These are phyloP conservation scores for Talaromyces stipitatus DNA, from an alignment of 495 filamentous ascomycete genomes.

Conservation along the genomic window DNA sequence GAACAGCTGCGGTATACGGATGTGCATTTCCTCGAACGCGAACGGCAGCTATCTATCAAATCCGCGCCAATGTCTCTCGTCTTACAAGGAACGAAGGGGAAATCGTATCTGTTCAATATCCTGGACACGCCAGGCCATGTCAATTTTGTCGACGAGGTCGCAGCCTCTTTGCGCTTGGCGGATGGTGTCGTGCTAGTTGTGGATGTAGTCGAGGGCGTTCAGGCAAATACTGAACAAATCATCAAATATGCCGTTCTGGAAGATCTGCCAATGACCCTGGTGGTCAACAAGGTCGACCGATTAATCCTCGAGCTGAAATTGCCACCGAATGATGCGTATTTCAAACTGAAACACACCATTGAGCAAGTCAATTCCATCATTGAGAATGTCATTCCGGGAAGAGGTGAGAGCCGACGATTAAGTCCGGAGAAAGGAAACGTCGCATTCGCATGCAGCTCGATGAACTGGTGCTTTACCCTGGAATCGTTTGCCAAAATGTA, in stretches of 20 bases:
- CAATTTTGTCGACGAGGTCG: conserved; percentile 96
- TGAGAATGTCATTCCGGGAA: conserved; percentile 76
- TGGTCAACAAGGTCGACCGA: conserved; percentile 96
- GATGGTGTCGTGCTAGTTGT: conserved; percentile 92
- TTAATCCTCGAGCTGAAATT: conserved; percentile 91
- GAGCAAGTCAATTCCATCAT: conserved; percentile 97
- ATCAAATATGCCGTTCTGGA: conserved; percentile 93
- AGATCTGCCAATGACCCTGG: conserved; percentile 77
- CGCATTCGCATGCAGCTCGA: conserved; percentile 82
- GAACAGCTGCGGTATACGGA: conserved; percentile 95
- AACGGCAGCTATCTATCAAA: conserved; percentile 90
- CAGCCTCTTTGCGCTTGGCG: conserved; percentile 74
- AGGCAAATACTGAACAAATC: conserved; percentile 91
- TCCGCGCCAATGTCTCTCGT: conserved; percentile 91
- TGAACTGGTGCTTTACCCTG: conserved; percentile 95
- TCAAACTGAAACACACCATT: conserved; percentile 96
- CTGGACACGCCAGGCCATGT: conserved; percentile 96
- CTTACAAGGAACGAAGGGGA: conserved; percentile 76
- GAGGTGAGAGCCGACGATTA: conserved; percentile 69
- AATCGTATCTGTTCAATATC: conserved; percentile 94
- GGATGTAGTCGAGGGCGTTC: conserved; percentile 96
- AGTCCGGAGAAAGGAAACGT: conserved; percentile 98
- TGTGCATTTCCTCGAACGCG: conserved; percentile 77
- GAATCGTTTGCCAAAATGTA: conserved; percentile 95
- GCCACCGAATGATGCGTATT: conserved; percentile 92